These are phyloP conservation scores for Calocybe gangraenosa DNA, from an alignment of 768 basidiomycete genomes.

Conservation along the genomic window DNA sequence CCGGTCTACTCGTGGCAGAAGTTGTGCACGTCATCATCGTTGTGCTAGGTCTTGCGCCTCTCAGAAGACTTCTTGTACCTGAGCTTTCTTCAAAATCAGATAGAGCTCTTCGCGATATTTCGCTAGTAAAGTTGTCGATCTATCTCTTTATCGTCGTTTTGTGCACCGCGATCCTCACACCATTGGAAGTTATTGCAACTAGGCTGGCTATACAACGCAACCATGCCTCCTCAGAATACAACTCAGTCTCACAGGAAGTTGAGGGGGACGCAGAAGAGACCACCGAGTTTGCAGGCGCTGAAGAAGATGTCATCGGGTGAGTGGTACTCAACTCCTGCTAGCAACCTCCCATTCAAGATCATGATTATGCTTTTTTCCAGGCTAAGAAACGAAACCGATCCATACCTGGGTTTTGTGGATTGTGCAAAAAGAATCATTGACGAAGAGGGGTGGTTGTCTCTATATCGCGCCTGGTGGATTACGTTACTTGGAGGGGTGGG, in stretches of 20 bases:
- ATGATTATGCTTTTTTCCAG: conserved; percentile 28
- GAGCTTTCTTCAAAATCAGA: conserved; percentile 27
- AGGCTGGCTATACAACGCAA: conserved; percentile 83
- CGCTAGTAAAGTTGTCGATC: conserved; percentile 44
- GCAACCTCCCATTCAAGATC: conserved; percentile 3
- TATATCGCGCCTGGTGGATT: conserved; percentile 88
- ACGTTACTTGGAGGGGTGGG: conserved; percentile 60
- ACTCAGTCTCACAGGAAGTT: conserved; percentile 70
- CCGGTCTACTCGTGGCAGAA: conserved; percentile 64
- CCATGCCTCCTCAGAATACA: conserved; percentile 70
- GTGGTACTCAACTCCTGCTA: conserved; percentile 15
- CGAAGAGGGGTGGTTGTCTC: conserved; percentile 70
- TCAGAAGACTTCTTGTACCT: conserved; percentile 44
- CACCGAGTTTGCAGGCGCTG: conserved; percentile 59
- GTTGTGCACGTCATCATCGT: conserved; percentile 41
- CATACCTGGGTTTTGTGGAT: conserved; percentile 71
- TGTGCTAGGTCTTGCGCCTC: conserved; percentile 42
- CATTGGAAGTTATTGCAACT: conserved; percentile 76
- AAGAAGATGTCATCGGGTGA: conserved; percentile 85
- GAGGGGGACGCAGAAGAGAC: conserved; percentile 59
- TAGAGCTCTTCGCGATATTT: conserved; percentile 37
- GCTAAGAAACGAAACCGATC: conserved; percentile 72
- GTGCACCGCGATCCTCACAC: conserved; percentile 59
- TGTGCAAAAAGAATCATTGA: conserved; percentile 72
- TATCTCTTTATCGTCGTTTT: conserved; percentile 54